Conservation (phyloP, 73 alveolate genomes). For the Paramecium caudatum region DNA sequence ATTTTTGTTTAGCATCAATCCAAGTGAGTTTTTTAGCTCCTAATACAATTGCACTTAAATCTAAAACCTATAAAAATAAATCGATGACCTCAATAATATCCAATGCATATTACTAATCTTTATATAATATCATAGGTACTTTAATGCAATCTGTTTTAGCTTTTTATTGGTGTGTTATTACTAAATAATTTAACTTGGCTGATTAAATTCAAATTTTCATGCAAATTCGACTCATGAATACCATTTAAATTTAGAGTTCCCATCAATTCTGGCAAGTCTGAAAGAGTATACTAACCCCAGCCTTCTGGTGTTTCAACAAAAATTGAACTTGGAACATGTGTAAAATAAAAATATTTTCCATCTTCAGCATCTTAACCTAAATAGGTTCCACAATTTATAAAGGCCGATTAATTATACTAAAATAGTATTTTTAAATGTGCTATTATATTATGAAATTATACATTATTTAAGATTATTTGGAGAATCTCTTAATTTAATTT, state of each 20-base stretch:
- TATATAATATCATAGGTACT: constrained; percentile 12
- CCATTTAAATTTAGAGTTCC: constrained; percentile 19
- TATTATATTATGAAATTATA: not conserved
- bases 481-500: constrained; percentile 11
- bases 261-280: constrained; percentile 42
- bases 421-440: constrained; percentile 15
- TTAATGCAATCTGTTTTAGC: constrained; percentile 36
- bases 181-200: not conserved
- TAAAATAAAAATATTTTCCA: constrained; percentile 15
- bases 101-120: constrained; percentile 22
- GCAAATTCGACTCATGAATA: constrained; percentile 30
- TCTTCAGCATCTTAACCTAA: constrained; percentile 66
- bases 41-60: not conserved
- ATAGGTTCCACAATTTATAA: constrained; percentile 29
- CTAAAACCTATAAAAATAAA: not conserved
- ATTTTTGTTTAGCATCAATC: not conserved
- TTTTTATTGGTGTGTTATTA: constrained; percentile 4
- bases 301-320: constrained; percentile 54
- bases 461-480: not conserved
- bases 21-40: not conserved
- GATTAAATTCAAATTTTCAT: not conserved
- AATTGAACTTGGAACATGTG: constrained; percentile 66
- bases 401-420: constrained; percentile 9
- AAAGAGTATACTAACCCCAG: constrained; percentile 48
- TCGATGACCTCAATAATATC: constrained; percentile 48